Evolutionary conservation across 805 yeast genomes (phyloP), one percentile per base, ranked within the genome.

Genomic region (Lachancea cidri): DNA sequence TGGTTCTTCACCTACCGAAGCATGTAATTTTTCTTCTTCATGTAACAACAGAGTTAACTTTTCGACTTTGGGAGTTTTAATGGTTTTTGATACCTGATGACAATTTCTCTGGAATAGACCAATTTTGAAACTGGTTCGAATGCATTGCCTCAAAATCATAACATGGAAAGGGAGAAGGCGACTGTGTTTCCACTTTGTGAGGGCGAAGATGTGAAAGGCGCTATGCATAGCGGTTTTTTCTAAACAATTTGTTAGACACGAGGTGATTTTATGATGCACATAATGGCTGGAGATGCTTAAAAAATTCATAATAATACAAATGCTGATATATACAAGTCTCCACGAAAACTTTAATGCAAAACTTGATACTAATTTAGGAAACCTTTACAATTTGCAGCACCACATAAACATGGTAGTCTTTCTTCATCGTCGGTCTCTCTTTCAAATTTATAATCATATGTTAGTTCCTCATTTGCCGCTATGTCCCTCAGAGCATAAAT

Each of bases 371-470:
- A 89, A 58, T 91, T 91, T 53, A 91, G 71, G 57, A 77, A 91
- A 0, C 97, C 98, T 62, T 88, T 88, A 66, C 99, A 93, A 0
- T 85, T 88, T 0, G 88, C 80, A 1, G 97, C 89, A 3, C 99
- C 99, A 72, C 99, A 93, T 11, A 87, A 71, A 68, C 99, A 93
- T 9, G 86, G 79, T 46, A 89, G 81, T 48, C 96, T 70, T 57
- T 87, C 96, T 33, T 78, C 88, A 45, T 86, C 94, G 52, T 86
- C 86, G 4, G 83, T 79, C 57, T 89, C 96, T 41, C 95, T 72
- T 62, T 88, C 97, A 60, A 93, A 93, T 61, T 91, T 89, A 62
- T 93, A 93, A 63, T 93, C 98, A 54, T 93, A 93, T 0, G 99
- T 93, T 55, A 93, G 70, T 58, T 93, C 99, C 58, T 83, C 95